Conservation (phyloP, 139 green algal species). For the Coccomyxa sp. region DNA sequence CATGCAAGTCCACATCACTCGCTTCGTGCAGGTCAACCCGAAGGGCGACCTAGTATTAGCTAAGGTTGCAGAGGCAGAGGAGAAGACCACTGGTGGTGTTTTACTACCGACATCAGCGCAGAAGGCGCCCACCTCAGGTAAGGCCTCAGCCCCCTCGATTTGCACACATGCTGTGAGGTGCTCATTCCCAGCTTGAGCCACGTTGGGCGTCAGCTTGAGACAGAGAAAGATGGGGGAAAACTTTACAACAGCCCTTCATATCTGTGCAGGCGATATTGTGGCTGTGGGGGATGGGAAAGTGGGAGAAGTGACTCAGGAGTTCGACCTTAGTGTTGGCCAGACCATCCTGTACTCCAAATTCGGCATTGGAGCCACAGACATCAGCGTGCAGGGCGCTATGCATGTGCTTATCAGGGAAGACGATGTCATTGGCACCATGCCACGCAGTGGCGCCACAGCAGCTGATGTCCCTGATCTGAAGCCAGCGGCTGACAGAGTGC, state of each 20-base stretch:
- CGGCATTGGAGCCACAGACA: conserved; percentile 85
- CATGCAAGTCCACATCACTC: neutral
- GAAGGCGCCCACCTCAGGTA: conserved; percentile 66
- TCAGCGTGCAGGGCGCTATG: conserved; percentile 63
- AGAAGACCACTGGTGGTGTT: conserved; percentile 80
- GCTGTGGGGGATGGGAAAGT: conserved; percentile 60
- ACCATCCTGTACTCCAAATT: conserved; percentile 95
- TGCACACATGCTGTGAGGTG: too few relatives aligned
- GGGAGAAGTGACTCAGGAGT: conserved; percentile 39
- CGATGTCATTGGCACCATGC: conserved; percentile 88
- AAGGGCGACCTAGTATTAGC: conserved; percentile 87
- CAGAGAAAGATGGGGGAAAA: too few relatives aligned
- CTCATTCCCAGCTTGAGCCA: too few relatives aligned
- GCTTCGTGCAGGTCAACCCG: conserved; percentile 61
- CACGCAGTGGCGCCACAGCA: conserved; percentile 55
- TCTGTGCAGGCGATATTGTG: conserved; percentile 55
- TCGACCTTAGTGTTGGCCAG: conserved; percentile 52
- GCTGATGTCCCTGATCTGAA: conserved; percentile 85
- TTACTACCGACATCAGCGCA: conserved; percentile 78
- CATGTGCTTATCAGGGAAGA: conserved; percentile 87
- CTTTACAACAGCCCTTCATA: neutral
- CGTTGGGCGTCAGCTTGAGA: too few relatives aligned
- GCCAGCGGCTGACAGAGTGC: conserved; percentile 80
- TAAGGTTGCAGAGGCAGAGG: conserved; percentile 79
- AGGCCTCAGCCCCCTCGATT: too few relatives aligned